phyloP scores from a whole-genome alignment of 176 grass and related monocot genomes.

The Triticum turgidum region DNA sequence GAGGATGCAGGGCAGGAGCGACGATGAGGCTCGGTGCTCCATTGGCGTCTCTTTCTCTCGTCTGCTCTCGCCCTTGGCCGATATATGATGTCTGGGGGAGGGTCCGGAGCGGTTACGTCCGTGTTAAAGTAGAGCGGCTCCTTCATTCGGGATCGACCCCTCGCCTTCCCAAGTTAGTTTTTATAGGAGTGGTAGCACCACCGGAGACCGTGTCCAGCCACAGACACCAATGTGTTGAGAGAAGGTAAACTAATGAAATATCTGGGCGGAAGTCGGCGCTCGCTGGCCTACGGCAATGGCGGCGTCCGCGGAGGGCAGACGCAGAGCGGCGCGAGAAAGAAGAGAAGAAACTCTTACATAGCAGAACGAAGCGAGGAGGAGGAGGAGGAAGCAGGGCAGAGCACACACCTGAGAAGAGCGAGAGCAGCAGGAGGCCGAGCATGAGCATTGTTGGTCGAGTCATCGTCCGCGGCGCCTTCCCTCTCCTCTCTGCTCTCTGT shows the following conservation, averaged over 20 bases:
- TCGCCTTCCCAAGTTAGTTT: background rate
- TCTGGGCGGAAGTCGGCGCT: slow-evolving; percentile 1
- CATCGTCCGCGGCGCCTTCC: too few species aligned
- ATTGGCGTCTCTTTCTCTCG: background rate
- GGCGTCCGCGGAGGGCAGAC: too few species aligned
- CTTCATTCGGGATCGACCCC: background rate
- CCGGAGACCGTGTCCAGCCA: background rate
- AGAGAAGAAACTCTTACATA: too few species aligned
- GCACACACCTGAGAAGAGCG: too few species aligned
- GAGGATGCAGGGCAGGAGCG: slow-evolving; percentile 29
- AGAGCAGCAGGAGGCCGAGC: too few species aligned
- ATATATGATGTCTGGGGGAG: background rate
- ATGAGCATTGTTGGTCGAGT: too few species aligned
- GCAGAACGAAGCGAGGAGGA: too few species aligned
- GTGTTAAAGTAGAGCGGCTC: background rate
- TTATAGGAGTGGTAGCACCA: background rate
- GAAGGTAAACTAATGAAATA: background rate
- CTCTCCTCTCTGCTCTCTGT: too few species aligned
- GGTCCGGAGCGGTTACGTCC: background rate
- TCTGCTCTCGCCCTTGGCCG: background rate
- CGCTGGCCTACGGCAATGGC: too few species aligned
- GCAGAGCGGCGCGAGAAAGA: too few species aligned
- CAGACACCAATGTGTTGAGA: background rate
- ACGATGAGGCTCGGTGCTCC: background rate
- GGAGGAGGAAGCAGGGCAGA: too few species aligned